These are phyloP conservation scores for Aspergillus sclerotiicarbonarius DNA, from an alignment of 495 filamentous ascomycete species.

Conservation along the genomic window DNA sequence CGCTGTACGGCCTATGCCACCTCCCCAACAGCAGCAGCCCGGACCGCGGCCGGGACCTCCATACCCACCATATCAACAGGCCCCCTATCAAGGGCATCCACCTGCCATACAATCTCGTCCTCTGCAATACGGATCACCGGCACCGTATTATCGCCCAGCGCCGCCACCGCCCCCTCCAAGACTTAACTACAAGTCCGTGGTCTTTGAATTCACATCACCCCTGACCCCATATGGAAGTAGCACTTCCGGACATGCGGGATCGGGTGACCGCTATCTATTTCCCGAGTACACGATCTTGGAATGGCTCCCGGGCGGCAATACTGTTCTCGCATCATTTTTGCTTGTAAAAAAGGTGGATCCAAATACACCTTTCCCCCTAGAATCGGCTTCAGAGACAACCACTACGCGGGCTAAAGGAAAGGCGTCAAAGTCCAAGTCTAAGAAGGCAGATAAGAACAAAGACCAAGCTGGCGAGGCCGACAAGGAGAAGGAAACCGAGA, in stretches of 20 bases:
- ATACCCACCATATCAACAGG: constrained; percentile 32
- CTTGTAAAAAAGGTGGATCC: constrained; percentile 49
- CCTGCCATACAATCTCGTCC: constrained; percentile 41
- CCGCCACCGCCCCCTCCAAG: constrained; percentile 33
- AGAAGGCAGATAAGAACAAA: constrained; percentile 33
- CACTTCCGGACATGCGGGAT: constrained; percentile 60
- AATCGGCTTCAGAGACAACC: constrained; percentile 28
- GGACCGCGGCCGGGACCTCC: constrained; percentile 30
- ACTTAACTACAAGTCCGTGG: constrained; percentile 66
- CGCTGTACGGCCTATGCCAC: constrained; percentile 9
- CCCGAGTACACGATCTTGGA: constrained; percentile 86
- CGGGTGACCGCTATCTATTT: constrained; percentile 85
- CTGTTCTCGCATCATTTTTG: constrained; percentile 53
- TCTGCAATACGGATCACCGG: constrained; percentile 33
- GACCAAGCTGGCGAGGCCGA: constrained; percentile 12
- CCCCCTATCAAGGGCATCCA: constrained; percentile 31
- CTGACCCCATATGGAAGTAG: constrained; percentile 48
- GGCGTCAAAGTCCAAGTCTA: constrained; percentile 28
- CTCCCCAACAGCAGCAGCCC: constrained; percentile 19
- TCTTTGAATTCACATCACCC: constrained; percentile 74
- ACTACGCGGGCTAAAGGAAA: constrained; percentile 32
- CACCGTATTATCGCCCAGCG: constrained; percentile 36
- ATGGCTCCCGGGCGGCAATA: constrained; percentile 49
- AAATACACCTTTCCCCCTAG: constrained; percentile 40
- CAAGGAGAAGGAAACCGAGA: neutral